Conservation (phyloP, 83 land plant genomes). For the Larix sibirica region DNA sequence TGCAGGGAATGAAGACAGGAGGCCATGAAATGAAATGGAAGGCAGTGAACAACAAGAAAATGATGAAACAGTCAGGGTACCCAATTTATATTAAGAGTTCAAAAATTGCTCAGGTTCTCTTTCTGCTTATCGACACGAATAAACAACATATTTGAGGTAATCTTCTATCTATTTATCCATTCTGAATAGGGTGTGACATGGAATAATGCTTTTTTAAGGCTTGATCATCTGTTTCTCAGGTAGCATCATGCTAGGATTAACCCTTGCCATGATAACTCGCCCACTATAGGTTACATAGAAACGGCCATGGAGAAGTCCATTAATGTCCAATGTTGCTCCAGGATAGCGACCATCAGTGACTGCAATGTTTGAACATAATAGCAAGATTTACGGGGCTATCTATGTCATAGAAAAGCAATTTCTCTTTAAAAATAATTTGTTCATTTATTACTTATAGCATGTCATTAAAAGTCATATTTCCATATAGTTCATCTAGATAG, state of each 20-base stretch:
- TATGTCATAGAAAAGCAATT: neutral
- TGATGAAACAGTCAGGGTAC: too few relatives aligned
- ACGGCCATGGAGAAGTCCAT: constrained; percentile 96
- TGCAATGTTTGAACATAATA: constrained; percentile 23
- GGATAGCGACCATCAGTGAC: constrained; percentile 99
- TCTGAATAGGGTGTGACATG: constrained; percentile 77
- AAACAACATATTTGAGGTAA: constrained; percentile 73
- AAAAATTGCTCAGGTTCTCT: constrained; percentile 49
- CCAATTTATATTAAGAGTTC: neutral
- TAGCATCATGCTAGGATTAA: constrained; percentile 99
- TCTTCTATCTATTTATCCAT: constrained; percentile 88
- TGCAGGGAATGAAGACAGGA: too few relatives aligned
- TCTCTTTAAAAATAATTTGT: neutral
- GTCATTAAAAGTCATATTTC: neutral
- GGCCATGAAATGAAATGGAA: too few relatives aligned
- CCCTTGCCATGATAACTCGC: constrained; percentile 97
- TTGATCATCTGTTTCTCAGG: constrained; percentile 96
- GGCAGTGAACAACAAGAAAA: too few relatives aligned
- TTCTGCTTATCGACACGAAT: constrained; percentile 63
- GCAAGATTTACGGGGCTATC: neutral
- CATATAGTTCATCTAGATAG: neutral
- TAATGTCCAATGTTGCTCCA: constrained; percentile 97
- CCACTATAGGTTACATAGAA: constrained; percentile 93
- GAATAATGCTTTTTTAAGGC: constrained; percentile 89
- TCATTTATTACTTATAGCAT: neutral